A percentile compares a stretch with the other conserved stretches of the same genome.
phyloP scores from a whole-genome alignment of 257 asterid species.

The Solanum dulcamara region DNA sequence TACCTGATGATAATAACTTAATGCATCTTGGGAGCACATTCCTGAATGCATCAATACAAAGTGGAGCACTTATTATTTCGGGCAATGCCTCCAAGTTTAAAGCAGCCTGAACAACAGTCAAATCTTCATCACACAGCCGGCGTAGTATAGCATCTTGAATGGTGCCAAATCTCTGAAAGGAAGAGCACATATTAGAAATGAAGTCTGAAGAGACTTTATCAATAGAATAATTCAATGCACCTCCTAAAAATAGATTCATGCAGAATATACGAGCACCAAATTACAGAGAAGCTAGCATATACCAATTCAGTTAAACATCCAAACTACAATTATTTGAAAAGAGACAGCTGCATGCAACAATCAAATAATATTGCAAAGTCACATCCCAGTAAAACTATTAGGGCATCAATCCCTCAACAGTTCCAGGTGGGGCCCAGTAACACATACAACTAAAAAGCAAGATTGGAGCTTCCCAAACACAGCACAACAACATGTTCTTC shows the following conservation, averaged over 20 bases:
- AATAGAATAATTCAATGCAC: neutral
- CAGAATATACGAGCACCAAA: neutral
- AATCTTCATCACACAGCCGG: conserved; percentile 72
- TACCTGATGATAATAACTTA: conserved; percentile 46
- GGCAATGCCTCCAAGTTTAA: conserved; percentile 40
- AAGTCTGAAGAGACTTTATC: neutral
- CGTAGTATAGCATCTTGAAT: conserved; percentile 66
- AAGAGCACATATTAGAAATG: neutral
- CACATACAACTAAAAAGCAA: neutral
- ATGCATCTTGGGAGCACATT: conserved; percentile 54
- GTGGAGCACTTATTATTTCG: conserved; percentile 36
- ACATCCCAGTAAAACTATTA: neutral
- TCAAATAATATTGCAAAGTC: neutral
- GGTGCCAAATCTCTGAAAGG: conserved; percentile 52
- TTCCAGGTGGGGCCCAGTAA: neutral
- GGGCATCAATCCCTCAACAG: neutral
- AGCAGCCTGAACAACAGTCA: conserved; percentile 67
- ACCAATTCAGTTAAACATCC: neutral
- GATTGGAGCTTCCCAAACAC: neutral
- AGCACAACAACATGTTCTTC: neutral
- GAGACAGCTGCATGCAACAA: neutral
- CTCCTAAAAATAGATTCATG: neutral
- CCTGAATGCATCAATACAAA: conserved; percentile 43
- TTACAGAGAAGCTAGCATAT: neutral
- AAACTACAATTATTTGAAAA: neutral